phyloP scores from a whole-genome alignment of 345 rosid genomes.

The Alliaria petiolata region DNA sequence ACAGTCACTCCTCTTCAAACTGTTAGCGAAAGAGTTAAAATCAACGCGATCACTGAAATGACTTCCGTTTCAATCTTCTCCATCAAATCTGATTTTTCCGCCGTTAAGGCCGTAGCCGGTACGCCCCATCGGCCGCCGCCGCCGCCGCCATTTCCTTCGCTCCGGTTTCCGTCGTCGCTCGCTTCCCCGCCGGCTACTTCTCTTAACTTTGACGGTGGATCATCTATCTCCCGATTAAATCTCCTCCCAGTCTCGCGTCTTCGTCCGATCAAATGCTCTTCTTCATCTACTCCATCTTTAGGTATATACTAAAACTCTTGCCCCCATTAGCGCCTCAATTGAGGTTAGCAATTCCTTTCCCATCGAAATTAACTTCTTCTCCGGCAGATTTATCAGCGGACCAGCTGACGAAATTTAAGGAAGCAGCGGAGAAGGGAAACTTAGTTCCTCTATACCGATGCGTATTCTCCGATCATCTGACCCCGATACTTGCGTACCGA shows the following conservation, averaged over 20 bases:
- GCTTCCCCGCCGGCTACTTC: conserved; percentile 17
- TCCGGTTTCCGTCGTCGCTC: conserved; percentile 18
- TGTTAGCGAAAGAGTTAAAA: neutral
- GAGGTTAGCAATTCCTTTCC: neutral
- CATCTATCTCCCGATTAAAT: conserved; percentile 25
- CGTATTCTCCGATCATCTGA: conserved; percentile 88
- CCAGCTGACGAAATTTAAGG: conserved; percentile 51
- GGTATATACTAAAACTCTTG: conserved; percentile 34
- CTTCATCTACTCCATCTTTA: conserved; percentile 39
- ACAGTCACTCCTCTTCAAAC: neutral
- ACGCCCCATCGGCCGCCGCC: conserved; percentile 17
- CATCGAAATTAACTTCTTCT: neutral
- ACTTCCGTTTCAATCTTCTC: conserved; percentile 22
- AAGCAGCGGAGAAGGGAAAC: conserved; percentile 74
- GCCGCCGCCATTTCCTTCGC: neutral
- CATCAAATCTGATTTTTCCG: conserved; percentile 17
- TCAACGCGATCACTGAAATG: conserved; percentile 14
- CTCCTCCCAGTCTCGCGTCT: conserved; percentile 29
- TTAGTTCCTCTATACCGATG: conserved; percentile 65
- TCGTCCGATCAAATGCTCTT: conserved; percentile 37
- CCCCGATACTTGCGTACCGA: conserved; percentile 85
- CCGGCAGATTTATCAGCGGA: conserved; percentile 38
- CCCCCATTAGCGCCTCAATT: too few species aligned
- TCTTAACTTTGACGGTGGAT: conserved; percentile 25
- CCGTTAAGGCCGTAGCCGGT: conserved; percentile 48